These are phyloP conservation scores for Fragaria iinumae DNA, from an alignment of 306 rosid species.

Conservation along the genomic window DNA sequence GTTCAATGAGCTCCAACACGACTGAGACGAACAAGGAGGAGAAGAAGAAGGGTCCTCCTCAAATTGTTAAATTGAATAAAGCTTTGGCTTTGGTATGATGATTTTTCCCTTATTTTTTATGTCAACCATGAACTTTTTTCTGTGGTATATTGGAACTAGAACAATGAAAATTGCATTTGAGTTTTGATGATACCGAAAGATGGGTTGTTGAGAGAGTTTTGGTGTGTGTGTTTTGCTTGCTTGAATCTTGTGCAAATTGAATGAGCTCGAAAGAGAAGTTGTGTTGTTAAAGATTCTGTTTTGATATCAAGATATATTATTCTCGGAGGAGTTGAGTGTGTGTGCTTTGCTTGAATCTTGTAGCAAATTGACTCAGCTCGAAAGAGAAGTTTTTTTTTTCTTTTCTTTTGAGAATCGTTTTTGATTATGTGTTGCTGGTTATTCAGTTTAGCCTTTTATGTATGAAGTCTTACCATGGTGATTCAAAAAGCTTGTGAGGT, in stretches of 20 bases:
- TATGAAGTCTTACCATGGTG: background rate
- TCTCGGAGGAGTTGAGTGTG: background rate
- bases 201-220: background rate
- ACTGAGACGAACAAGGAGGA: conserved; percentile 29
- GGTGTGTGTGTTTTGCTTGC: conserved; percentile 4
- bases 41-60: conserved; percentile 37
- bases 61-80: conserved; percentile 58
- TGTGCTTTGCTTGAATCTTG: background rate
- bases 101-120: conserved; percentile 4
- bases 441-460: background rate
- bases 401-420: background rate
- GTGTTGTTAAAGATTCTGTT: background rate
- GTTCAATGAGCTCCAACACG: conserved; percentile 43
- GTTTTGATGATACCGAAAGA: background rate
- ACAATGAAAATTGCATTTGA: background rate
- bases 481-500: background rate
- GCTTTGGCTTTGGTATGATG: conserved; percentile 74
- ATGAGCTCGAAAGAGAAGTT: conserved; percentile 1
- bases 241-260: background rate
- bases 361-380: background rate
- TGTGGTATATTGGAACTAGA: background rate
- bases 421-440: background rate
- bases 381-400: no score
- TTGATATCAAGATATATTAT: background rate
- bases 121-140: background rate